A percentile compares a stretch with the other conserved stretches of the same genome.
phyloP scores from a whole-genome alignment of 2,329 filamentous ascomycete genomes.

The Diaporthe amygdali region DNA sequence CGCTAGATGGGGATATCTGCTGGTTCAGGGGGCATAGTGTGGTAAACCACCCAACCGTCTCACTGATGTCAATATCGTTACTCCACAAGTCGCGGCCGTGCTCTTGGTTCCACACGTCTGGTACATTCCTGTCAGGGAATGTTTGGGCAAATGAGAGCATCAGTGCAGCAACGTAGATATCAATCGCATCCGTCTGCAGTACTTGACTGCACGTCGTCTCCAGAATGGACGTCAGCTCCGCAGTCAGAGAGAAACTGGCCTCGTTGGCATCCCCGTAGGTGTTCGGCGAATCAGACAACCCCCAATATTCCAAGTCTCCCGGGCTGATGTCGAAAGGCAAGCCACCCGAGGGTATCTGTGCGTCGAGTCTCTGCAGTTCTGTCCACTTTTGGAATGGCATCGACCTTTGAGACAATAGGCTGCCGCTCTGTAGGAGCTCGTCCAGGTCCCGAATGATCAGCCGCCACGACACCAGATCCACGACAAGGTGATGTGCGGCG shows the following conservation, averaged over 20 bases:
- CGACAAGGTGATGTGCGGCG: slow-evolving; percentile 56
- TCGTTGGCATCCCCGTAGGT: slow-evolving; percentile 49
- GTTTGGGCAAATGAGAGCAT: slow-evolving; percentile 60
- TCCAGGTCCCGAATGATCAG: slow-evolving; percentile 56
- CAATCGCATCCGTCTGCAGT: slow-evolving; percentile 56
- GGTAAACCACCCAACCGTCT: slow-evolving; percentile 67
- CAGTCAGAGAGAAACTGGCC: slow-evolving; percentile 47
- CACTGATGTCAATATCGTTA: slow-evolving; percentile 54
- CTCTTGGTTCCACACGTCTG: slow-evolving; percentile 61
- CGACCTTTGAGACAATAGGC: slow-evolving; percentile 47
- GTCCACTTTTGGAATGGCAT: slow-evolving; percentile 57
- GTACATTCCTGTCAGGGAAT: slow-evolving; percentile 56
- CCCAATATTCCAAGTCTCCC: slow-evolving; percentile 54
- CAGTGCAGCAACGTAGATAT: slow-evolving; percentile 59
- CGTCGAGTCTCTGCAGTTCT: slow-evolving; percentile 44
- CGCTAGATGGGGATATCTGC: slow-evolving; percentile 47
- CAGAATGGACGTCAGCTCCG: slow-evolving; percentile 48
- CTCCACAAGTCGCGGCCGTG: slow-evolving; percentile 52
- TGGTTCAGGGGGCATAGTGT: slow-evolving; percentile 58
- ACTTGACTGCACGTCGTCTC: slow-evolving; percentile 49
- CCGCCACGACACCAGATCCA: slow-evolving; percentile 57
- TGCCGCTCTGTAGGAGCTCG: slow-evolving; percentile 50
- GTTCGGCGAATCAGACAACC: slow-evolving; percentile 46
- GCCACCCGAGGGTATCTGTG: slow-evolving; percentile 21
- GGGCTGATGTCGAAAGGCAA: slow-evolving; percentile 46